A percentile compares a stretch with the other conserved stretches of the same genome.
Conservation (phyloP, 768 basidiomycete genomes). For the Hebeloma cylindrosporum region DNA sequence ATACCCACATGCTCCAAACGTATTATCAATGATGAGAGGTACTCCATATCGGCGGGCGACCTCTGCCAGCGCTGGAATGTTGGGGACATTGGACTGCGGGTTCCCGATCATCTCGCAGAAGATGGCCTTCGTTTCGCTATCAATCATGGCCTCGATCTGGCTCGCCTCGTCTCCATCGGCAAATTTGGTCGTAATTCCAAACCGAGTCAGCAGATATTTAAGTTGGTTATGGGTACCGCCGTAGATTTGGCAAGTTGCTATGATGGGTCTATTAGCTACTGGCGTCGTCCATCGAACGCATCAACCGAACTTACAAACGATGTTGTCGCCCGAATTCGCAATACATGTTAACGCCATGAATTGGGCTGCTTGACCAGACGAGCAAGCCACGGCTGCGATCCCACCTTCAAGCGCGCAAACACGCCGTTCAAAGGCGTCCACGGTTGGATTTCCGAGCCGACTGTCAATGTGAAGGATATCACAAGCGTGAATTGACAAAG, state of each 20-base stretch:
- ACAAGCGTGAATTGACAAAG: slow-evolving; percentile 44
- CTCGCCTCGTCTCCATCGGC: slow-evolving; percentile 55
- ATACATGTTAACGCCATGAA: slow-evolving; percentile 67
- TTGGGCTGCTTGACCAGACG: slow-evolving; percentile 78
- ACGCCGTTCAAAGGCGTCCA: slow-evolving; percentile 79
- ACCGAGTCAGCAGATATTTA: slow-evolving; percentile 52
- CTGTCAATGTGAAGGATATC: slow-evolving; percentile 68
- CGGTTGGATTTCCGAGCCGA: slow-evolving; percentile 68
- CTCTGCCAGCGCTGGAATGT: slow-evolving; percentile 68
- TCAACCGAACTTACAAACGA: slow-evolving; percentile 61
- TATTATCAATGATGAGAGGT: slow-evolving; percentile 81
- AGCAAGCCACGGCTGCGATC: slow-evolving; percentile 67
- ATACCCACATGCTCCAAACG: slow-evolving; percentile 62
- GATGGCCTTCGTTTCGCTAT: slow-evolving; percentile 75
- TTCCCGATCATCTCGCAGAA: slow-evolving; percentile 81
- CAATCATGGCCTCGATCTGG: slow-evolving; percentile 65
- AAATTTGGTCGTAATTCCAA: slow-evolving; percentile 64
- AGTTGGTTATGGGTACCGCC: slow-evolving; percentile 80
- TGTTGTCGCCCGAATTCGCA: slow-evolving; percentile 71
- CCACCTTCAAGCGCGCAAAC: slow-evolving; percentile 83
- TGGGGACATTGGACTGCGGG: slow-evolving; percentile 68
- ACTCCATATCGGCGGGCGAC: slow-evolving; percentile 73
- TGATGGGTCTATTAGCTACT: too few relatives aligned
- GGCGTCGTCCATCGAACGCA: too few relatives aligned
- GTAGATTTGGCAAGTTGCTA: too few relatives aligned